Evolutionary conservation across 768 basidiomycete genomes (phyloP).

Genomic region (Astraeus odoratus): DNA sequence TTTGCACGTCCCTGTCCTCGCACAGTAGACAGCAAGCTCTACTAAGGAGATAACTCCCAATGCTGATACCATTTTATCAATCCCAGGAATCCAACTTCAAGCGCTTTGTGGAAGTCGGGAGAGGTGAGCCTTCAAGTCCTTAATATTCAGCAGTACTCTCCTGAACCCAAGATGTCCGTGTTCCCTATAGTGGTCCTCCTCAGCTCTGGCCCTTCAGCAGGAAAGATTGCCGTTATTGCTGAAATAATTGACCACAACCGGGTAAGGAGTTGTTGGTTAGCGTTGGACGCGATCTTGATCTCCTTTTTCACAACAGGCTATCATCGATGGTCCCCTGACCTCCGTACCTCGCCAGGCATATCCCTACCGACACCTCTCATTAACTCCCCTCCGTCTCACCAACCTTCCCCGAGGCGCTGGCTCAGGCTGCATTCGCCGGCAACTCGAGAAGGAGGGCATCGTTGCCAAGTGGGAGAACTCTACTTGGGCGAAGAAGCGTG

Average conservation of each 20-base stretch:
- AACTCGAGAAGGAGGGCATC: constrained; percentile 77
- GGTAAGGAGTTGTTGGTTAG: constrained; percentile 40
- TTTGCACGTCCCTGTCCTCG: not conserved
- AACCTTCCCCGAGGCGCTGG: constrained; percentile 86
- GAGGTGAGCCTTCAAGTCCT: constrained; percentile 45
- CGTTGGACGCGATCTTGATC: not conserved
- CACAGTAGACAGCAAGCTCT: not conserved
- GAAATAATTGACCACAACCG: constrained; percentile 99
- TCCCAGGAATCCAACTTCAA: constrained; percentile 80
- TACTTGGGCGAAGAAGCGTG: constrained; percentile 83
- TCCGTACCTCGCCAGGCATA: constrained; percentile 88
- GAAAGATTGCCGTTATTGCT: constrained; percentile 90
- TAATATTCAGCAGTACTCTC: not conserved
- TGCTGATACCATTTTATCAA: not conserved
- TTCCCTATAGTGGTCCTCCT: constrained; percentile 70
- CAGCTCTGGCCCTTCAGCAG: constrained; percentile 76
- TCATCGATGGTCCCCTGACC: constrained; percentile 91
- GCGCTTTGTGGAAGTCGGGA: constrained; percentile 97
- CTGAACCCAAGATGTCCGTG: not conserved
- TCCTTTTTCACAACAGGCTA: constrained; percentile 56
- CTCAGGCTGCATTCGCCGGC: constrained; percentile 74
- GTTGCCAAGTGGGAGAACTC: constrained; percentile 87
- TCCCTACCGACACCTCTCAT: constrained; percentile 87
- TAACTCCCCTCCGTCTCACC: constrained; percentile 79
- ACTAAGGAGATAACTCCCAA: not conserved